Conservation (phyloP, 352 stramenopile species). For the Pythium apleroticum region DNA sequence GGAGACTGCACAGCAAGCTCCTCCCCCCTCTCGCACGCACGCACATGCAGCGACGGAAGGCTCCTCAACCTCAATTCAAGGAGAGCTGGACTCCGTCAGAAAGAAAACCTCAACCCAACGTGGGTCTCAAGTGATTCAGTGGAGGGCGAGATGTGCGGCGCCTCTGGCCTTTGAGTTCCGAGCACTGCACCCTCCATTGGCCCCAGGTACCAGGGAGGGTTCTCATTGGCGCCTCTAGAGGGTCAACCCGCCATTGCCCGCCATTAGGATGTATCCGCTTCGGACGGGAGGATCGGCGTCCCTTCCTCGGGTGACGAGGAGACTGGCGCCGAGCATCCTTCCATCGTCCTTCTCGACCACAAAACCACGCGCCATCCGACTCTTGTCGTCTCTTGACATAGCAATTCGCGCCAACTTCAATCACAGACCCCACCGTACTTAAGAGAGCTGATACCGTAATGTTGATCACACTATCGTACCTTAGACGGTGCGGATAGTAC, state of each 20-base stretch:
- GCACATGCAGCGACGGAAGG: not conserved
- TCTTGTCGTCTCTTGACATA: not conserved
- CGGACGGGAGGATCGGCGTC: too few species aligned
- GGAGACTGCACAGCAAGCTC: not conserved
- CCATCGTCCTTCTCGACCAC: not conserved
- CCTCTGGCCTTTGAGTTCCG: too few species aligned
- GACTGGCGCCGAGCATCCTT: not conserved
- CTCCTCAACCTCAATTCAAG: not conserved
- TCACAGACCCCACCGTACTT: not conserved
- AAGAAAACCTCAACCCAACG: too few species aligned
- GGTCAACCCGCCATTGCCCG: too few species aligned
- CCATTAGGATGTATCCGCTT: too few species aligned
- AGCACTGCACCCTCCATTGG: too few species aligned
- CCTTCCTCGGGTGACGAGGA: too few species aligned
- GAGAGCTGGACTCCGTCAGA: not conserved
- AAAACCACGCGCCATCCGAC: constrained; percentile 13
- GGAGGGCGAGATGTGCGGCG: too few species aligned
- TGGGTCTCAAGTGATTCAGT: too few species aligned
- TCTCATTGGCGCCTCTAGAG: too few species aligned
- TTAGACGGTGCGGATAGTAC: not conserved
- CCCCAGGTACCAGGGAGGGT: too few species aligned
- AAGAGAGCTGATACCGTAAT: not conserved
- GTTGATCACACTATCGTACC: not conserved
- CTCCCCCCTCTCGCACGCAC: not conserved
- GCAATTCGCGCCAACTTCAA: too few species aligned